phyloP scores from a whole-genome alignment of 176 grass and related monocot genomes.

The Zoysia pacifica region DNA sequence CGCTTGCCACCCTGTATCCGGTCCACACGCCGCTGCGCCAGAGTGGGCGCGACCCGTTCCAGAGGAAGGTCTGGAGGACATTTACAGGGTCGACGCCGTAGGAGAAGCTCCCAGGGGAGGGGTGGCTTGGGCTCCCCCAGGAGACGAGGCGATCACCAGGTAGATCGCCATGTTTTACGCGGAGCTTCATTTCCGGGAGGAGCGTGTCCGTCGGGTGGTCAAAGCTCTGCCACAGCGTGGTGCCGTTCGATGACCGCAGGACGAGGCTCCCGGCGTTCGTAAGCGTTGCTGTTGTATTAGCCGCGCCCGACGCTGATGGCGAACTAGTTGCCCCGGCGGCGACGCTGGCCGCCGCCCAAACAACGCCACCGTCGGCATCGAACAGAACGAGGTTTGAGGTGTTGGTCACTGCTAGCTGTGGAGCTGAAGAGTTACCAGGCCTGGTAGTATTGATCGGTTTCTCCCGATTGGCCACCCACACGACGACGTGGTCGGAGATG shows the following conservation, averaged over 20 bases:
- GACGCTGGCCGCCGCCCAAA: conserved; percentile 22
- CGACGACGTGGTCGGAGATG: background rate
- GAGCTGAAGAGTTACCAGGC: background rate
- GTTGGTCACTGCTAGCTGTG: background rate
- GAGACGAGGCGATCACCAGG: background rate
- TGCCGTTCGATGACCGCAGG: conserved; percentile 20
- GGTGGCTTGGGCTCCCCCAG: background rate
- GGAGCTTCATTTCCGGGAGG: conserved; percentile 40
- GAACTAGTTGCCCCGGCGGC: background rate
- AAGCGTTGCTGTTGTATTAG: background rate
- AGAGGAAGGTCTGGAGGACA: background rate
- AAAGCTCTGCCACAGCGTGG: conserved; percentile 46
- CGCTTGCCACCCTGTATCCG: background rate
- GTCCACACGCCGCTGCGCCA: conserved; percentile 2
- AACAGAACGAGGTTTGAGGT: conserved; percentile 28
- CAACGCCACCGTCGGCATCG: background rate
- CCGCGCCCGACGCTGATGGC: background rate
- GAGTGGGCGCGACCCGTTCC: background rate
- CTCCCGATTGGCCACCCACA: conserved; percentile 38
- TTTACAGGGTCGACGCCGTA: background rate
- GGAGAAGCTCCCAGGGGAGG: background rate
- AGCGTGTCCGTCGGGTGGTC: conserved; percentile 37
- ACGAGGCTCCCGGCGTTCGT: conserved; percentile 31
- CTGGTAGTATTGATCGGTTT: background rate
- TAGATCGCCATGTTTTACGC: background rate